phyloP scores from a whole-genome alignment of 305 asterid species.

The Ajuga reptans region DNA sequence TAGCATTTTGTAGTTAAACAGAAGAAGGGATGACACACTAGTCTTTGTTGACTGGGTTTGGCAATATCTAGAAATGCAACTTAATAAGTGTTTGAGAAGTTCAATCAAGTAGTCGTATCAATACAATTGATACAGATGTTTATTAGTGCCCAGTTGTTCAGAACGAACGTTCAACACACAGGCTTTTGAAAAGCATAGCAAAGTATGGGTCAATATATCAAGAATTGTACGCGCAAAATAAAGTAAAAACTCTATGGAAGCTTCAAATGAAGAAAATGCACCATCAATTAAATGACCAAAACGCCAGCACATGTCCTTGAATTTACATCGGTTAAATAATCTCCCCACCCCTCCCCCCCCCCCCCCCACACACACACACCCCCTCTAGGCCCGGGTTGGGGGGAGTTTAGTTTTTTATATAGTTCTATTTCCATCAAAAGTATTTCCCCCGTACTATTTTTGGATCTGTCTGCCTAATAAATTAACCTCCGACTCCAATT shows the following conservation, averaged over 20 bases:
- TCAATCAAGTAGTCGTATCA: background rate
- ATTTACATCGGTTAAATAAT: background rate
- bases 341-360: too few species aligned
- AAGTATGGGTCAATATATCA: background rate
- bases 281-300: background rate
- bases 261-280: background rate
- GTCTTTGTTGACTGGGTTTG: background rate
- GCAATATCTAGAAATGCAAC: background rate
- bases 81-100: background rate
- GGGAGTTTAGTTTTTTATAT: background rate
- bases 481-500: background rate
- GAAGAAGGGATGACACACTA: background rate
- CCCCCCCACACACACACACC: too few species aligned
- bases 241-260: background rate
- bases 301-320: background rate
- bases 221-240: background rate
- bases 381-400: too few species aligned
- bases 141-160: background rate
- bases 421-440: background rate
- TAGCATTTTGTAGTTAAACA: background rate
- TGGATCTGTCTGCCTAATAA: background rate
- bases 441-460: background rate
- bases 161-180: background rate
- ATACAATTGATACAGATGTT: background rate
- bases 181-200: background rate